Evolutionary conservation across 164 flowering plant species (phyloP).

Genomic region (Vitis labrusca): DNA sequence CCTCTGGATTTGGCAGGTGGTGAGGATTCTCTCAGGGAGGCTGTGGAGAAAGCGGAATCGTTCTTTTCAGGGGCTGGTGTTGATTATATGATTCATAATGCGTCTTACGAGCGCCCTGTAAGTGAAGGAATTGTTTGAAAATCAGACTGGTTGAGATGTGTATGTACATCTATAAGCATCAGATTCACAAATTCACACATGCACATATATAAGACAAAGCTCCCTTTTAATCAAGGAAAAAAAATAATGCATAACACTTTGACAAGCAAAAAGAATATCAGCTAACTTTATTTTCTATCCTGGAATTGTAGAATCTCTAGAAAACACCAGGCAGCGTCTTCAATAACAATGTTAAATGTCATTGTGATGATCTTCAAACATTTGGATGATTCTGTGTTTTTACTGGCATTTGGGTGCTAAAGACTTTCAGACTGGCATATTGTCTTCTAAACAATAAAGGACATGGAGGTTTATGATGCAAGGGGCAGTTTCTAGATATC

Average conservation of each 20-base stretch:
- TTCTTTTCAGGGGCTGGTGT: constrained; percentile 71
- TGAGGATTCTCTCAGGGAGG: constrained; percentile 64
- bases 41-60: constrained; percentile 78
- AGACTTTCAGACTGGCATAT: no score
- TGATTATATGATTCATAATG: constrained; percentile 93
- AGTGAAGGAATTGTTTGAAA: constrained; percentile 25
- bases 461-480: no score
- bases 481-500: no score
- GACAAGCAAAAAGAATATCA: background rate
- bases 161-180: background rate
- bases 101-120: constrained; percentile 94
- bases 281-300: background rate
- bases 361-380: background rate
- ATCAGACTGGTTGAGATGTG: background rate
- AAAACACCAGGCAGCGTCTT: background rate
- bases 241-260: background rate
- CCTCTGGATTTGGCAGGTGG: constrained; percentile 85
- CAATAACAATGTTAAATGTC: background rate
- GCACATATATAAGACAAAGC: no score
- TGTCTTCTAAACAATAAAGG: no score
- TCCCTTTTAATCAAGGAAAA: background rate
- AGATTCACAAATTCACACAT: no score
- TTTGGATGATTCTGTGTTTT: background rate
- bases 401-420: background rate
- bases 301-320: background rate